A percentile compares a stretch with the other conserved stretches of the same genome.
phyloP scores from a whole-genome alignment of 495 filamentous ascomycete species.

The Immersiella caudata region DNA sequence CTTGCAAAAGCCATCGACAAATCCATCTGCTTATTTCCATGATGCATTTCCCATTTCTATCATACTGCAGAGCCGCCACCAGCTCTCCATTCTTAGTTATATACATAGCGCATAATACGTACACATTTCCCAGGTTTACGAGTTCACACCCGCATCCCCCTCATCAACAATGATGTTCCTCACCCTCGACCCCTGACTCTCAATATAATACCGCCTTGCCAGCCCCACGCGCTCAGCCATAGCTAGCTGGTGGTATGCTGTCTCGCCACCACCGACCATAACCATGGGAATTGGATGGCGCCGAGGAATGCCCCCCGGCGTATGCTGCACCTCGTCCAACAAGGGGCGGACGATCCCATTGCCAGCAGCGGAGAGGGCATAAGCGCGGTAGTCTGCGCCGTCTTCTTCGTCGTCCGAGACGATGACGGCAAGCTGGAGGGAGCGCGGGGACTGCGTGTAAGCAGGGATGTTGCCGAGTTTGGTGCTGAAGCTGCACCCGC shows the following conservation, averaged over 20 bases:
- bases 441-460: constrained; percentile 59
- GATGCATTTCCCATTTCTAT: neutral
- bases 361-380: constrained; percentile 12
- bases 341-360: constrained; percentile 61
- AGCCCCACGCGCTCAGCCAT: constrained; percentile 67
- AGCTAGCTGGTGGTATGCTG: constrained; percentile 64
- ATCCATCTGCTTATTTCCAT: neutral
- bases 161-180: constrained; percentile 75
- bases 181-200: constrained; percentile 78
- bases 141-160: constrained; percentile 25
- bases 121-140: constrained; percentile 1
- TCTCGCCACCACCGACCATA: constrained; percentile 78
- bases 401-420: constrained; percentile 67
- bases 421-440: constrained; percentile 79
- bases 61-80: neutral
- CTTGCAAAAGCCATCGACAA: no score
- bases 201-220: constrained; percentile 75
- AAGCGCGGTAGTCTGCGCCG: constrained; percentile 28
- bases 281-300: constrained; percentile 78
- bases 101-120: constrained; percentile 1
- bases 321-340: constrained; percentile 74
- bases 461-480: constrained; percentile 85
- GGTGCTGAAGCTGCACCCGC: constrained; percentile 79
- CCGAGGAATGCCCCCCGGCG: constrained; percentile 70
- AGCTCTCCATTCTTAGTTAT: neutral